Conservation (phyloP, 257 asterid species). For the Solanum clarkiae region DNA sequence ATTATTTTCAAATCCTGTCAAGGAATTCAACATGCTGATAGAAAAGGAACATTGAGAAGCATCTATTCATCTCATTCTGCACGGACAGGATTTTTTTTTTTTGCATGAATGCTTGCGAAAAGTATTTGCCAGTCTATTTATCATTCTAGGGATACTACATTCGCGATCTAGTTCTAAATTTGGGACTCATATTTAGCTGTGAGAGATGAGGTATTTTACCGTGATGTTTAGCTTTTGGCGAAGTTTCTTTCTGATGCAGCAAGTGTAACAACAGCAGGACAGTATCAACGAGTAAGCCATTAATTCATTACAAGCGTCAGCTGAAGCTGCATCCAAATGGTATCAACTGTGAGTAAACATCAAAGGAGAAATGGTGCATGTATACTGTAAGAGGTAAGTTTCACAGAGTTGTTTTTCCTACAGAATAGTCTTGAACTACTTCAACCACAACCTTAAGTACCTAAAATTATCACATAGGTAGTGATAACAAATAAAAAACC, state of each 20-base stretch:
- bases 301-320: conserved; percentile 73
- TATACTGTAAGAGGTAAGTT: background rate
- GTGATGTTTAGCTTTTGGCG: conserved; percentile 50
- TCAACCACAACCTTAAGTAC: background rate
- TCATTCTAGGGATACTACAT: background rate
- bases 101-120: background rate
- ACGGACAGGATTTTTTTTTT: background rate
- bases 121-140: background rate
- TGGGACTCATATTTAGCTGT: background rate
- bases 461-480: background rate
- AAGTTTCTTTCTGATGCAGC: conserved; percentile 72
- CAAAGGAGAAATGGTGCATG: background rate
- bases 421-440: background rate
- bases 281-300: conserved; percentile 77
- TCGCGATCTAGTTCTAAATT: background rate
- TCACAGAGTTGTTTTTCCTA: background rate
- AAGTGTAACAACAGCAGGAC: conserved; percentile 86
- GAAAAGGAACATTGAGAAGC: background rate
- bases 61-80: background rate
- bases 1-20: background rate
- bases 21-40: background rate
- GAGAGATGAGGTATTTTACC: conserved; percentile 10
- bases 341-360: background rate
- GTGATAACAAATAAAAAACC: background rate
- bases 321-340: conserved; percentile 48